phyloP scores from a whole-genome alignment of 2,329 filamentous ascomycete species.

The Teratosphaeria gauchensis region DNA sequence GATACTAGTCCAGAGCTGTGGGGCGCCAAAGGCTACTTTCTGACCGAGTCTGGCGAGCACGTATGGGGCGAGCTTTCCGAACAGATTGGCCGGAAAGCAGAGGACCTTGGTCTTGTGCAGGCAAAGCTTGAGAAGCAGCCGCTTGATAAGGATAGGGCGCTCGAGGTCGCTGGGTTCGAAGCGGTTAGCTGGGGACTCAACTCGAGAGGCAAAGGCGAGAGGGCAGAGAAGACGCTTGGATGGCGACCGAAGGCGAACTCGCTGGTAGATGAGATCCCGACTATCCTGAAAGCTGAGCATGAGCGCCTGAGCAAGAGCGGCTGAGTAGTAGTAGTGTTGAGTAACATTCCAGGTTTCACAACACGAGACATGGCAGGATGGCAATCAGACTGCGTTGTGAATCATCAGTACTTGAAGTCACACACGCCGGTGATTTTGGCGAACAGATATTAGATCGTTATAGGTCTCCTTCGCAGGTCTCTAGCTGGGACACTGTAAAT shows the following conservation, averaged over 20 bases:
- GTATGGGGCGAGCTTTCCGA: conserved; percentile 41
- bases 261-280: conserved; percentile 20
- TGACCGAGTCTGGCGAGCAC: conserved; percentile 54
- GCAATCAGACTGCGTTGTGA: too few species aligned
- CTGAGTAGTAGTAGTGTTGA: neutral
- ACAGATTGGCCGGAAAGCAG: conserved; percentile 20
- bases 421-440: too few species aligned
- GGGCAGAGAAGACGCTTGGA: conserved; percentile 49
- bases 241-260: conserved; percentile 44
- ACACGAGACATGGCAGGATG: too few species aligned
- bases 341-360: neutral
- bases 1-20: conserved; percentile 39
- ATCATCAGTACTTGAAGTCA: too few species aligned
- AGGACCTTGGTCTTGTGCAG: conserved; percentile 37
- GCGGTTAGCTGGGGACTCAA: conserved; percentile 52
- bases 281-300: conserved; percentile 23
- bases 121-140: conserved; percentile 47
- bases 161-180: conserved; percentile 39
- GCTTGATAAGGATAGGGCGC: conserved; percentile 39
- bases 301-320: conserved; percentile 6
- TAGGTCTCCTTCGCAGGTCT: too few species aligned
- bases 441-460: too few species aligned
- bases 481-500: too few species aligned
- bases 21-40: conserved; percentile 56
- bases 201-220: conserved; percentile 45